Percentiles rank a stretch among this genome's conserved stretches.
These are phyloP conservation scores for Priceomyces castillae DNA, from an alignment of 805 yeast species.

Conservation along the genomic window DNA sequence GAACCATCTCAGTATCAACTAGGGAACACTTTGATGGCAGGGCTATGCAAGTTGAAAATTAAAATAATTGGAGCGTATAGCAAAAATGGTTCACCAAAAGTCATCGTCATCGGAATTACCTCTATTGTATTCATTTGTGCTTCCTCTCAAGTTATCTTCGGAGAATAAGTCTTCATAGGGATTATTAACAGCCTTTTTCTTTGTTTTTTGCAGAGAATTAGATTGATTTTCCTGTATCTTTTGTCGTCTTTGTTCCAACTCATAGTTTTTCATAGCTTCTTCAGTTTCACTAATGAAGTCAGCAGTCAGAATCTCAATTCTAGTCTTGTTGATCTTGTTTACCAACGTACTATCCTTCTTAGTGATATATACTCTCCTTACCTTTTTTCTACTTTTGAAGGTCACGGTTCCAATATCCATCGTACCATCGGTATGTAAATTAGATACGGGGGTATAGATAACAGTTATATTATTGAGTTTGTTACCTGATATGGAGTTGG, in stretches of 20 bases:
- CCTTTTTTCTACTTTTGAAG: conserved; percentile 56
- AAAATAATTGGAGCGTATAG: neutral
- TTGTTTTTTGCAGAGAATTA: conserved; percentile 36
- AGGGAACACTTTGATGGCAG: too few species aligned
- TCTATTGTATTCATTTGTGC: conserved; percentile 31
- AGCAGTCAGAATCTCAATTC: conserved; percentile 52
- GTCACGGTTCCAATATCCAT: conserved; percentile 83
- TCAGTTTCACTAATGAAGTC: conserved; percentile 34
- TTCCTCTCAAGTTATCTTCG: conserved; percentile 27
- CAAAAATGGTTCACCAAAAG: conserved; percentile 21
- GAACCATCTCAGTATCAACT: too few species aligned
- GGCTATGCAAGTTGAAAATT: neutral
- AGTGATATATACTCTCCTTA: conserved; percentile 52
- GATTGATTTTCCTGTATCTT: conserved; percentile 24
- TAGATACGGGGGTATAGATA: conserved; percentile 72
- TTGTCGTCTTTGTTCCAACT: conserved; percentile 31
- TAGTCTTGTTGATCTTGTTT: conserved; percentile 64
- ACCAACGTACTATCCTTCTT: conserved; percentile 57
- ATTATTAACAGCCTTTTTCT: conserved; percentile 32
- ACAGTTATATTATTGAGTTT: conserved; percentile 64
- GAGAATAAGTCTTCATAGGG: conserved; percentile 36
- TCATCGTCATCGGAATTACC: conserved; percentile 41
- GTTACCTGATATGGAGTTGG: conserved; percentile 74
- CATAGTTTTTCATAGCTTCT: conserved; percentile 12
- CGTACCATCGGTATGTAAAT: conserved; percentile 60